These are phyloP conservation scores for Adansonia grandidieri DNA, from an alignment of 441 rosid genomes.

Conservation along the genomic window DNA sequence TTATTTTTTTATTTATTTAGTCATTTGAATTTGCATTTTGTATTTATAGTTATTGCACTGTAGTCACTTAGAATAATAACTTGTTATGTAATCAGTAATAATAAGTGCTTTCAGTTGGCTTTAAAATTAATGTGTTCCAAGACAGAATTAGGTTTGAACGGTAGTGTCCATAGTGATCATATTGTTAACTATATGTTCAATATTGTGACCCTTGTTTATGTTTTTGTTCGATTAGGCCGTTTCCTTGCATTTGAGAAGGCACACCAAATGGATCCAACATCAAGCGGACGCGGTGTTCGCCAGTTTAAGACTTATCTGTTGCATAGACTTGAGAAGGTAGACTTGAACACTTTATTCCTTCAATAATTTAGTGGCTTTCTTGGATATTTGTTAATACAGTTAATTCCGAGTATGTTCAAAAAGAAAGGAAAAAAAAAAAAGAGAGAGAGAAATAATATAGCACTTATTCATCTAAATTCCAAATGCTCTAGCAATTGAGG, in stretches of 20 bases:
- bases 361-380: background rate
- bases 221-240: slow-evolving; percentile 61
- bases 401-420: background rate
- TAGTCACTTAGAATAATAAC: background rate
- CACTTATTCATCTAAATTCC: background rate
- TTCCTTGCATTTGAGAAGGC: slow-evolving; percentile 93
- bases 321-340: slow-evolving; percentile 86
- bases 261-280: slow-evolving; percentile 70
- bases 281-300: slow-evolving; percentile 90
- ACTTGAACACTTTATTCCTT: slow-evolving; percentile 14
- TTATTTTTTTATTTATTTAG: background rate
- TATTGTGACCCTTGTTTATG: background rate
- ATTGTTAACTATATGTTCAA: background rate
- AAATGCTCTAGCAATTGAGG: slow-evolving; percentile 10
- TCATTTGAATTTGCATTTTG: background rate
- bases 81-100: slow-evolving; percentile 4
- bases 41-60: background rate
- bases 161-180: slow-evolving; percentile 14
- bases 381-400: background rate
- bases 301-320: slow-evolving; percentile 92
- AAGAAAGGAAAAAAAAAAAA: background rate
- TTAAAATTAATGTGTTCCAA: background rate
- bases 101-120: background rate
- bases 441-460: background rate
- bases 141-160: background rate